A percentile compares a stretch with the other conserved stretches of the same genome.
These are phyloP conservation scores for Sugiyamaella japonica DNA, from an alignment of 1,139 yeast species.

Conservation along the genomic window DNA sequence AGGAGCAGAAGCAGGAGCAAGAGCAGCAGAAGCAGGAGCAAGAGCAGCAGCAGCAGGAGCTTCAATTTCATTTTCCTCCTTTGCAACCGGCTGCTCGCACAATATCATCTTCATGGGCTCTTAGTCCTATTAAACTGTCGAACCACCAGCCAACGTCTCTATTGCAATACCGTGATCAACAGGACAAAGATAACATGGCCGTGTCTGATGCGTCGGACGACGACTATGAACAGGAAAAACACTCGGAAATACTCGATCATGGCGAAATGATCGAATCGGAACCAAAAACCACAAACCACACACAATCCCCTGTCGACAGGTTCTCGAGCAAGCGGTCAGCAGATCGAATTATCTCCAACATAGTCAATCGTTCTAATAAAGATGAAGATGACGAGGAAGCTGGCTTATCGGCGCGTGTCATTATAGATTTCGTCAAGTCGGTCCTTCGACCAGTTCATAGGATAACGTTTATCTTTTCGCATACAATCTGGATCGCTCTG, in stretches of 20 bases:
- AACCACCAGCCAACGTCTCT: neutral
- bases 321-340: neutral
- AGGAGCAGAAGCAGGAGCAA: no score
- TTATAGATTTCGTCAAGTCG: constrained; percentile 9
- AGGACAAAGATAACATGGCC: neutral
- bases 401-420: neutral
- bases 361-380: neutral
- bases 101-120: neutral
- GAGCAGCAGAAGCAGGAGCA: neutral
- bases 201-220: neutral
- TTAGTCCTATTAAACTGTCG: constrained; percentile 3
- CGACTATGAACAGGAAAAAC: constrained; percentile 1
- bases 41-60: neutral
- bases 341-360: constrained; percentile 1
- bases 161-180: neutral
- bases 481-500: constrained; percentile 12
- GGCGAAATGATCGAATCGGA: neutral
- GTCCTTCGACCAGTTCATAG: constrained; percentile 11
- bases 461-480: constrained; percentile 6
- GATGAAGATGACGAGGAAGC: constrained; percentile 1
- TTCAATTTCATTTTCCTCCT: neutral
- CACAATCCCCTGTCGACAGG: neutral
- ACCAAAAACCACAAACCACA: neutral
- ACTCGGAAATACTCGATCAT: neutral
- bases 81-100: neutral